Percentiles rank a stretch among this genome's conserved stretches.
Evolutionary conservation across 75 land plant species (phyloP).

Genomic region (Sequoia sempervirens): DNA sequence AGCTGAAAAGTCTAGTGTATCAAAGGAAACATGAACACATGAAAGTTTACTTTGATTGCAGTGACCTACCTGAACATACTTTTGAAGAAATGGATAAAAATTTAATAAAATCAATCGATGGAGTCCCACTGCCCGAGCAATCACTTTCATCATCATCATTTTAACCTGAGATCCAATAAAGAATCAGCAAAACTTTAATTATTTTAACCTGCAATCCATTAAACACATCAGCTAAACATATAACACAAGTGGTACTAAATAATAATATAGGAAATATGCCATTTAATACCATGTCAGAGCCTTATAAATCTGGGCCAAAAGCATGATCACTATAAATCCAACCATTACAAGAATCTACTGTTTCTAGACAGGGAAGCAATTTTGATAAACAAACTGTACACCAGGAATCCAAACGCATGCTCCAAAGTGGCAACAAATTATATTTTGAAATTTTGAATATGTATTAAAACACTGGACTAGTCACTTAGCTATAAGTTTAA

Average conservation of each 20-base stretch:
- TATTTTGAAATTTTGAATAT: background rate
- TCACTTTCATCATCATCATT: slow-evolving; percentile 89
- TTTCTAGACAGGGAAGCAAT: background rate
- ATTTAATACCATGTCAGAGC: background rate
- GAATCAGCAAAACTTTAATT: background rate
- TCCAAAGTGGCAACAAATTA: background rate
- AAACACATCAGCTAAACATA: background rate
- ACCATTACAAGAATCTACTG: background rate
- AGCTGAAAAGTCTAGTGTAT: background rate
- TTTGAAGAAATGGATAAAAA: slow-evolving; percentile 85
- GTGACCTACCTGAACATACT: slow-evolving; percentile 68
- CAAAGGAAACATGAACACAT: background rate
- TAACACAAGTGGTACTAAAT: background rate
- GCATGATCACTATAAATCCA: background rate
- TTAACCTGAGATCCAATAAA: slow-evolving; percentile 54
- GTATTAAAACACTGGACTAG: background rate
- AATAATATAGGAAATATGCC: background rate
- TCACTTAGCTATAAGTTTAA: background rate
- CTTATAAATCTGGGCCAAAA: background rate
- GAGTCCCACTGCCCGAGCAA: slow-evolving; percentile 83
- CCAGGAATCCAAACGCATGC: background rate
- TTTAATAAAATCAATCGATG: slow-evolving; percentile 74
- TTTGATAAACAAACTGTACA: background rate
- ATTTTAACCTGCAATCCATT: background rate
- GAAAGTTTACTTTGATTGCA: background rate